phyloP scores from a whole-genome alignment of 331 rosid genomes.

The Acacia pycnantha region DNA sequence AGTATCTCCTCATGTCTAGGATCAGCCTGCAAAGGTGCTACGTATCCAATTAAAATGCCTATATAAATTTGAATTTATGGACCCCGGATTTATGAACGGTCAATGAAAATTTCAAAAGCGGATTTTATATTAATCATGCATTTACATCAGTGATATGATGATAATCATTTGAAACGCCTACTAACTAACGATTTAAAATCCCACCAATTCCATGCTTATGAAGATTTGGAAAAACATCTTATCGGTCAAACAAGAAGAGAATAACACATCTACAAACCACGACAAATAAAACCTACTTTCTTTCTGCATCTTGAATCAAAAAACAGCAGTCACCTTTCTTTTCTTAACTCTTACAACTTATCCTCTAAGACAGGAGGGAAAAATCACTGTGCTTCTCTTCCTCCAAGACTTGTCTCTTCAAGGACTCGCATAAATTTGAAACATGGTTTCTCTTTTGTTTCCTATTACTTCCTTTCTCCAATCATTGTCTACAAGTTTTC shows the following conservation, averaged over 20 bases:
- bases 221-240: background rate
- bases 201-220: background rate
- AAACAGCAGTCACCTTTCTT: background rate
- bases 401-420: background rate
- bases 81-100: background rate
- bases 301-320: background rate
- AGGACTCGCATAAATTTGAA: background rate
- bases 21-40: conserved; percentile 54
- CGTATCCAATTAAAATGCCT: conserved; percentile 11
- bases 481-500: background rate
- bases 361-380: background rate
- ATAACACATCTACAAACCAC: background rate
- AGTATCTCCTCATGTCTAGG: conserved; percentile 68
- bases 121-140: background rate
- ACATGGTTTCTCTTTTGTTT: background rate
- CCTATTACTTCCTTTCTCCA: background rate
- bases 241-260: background rate
- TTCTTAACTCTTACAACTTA: background rate
- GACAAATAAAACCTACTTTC: background rate
- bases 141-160: background rate
- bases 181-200: background rate
- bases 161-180: background rate
- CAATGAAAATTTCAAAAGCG: background rate
- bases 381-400: background rate
- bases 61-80: background rate